Conservation (phyloP, 768 basidiomycete species). For the Chalciporus piperatus region DNA sequence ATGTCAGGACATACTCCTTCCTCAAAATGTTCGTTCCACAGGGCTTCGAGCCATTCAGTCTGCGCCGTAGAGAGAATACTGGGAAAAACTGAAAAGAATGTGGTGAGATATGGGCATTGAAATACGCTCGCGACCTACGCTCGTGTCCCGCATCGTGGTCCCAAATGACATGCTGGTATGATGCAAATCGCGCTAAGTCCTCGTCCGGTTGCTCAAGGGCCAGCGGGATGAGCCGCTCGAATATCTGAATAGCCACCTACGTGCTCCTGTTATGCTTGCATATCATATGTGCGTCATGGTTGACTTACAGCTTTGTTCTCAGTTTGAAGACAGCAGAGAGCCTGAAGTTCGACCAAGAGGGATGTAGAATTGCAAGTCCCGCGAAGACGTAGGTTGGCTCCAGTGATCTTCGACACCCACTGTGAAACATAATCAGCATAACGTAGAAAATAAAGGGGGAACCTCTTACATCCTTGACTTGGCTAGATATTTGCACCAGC, state of each 20-base stretch:
- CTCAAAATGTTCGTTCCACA: slow-evolving; percentile 39
- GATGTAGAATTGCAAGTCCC: slow-evolving; percentile 19
- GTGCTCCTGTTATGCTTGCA: neutral
- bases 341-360: slow-evolving; percentile 26
- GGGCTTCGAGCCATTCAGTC: slow-evolving; percentile 48
- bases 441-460: neutral
- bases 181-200: slow-evolving; percentile 44
- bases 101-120: neutral
- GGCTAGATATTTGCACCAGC: slow-evolving; percentile 17
- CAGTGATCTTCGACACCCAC: slow-evolving; percentile 14
- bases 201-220: slow-evolving; percentile 33
- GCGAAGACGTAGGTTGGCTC: neutral
- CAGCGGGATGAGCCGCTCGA: slow-evolving; percentile 39
- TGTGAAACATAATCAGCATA: slow-evolving; percentile 8
- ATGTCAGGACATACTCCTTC: slow-evolving; percentile 7
- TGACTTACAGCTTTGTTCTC: slow-evolving; percentile 18
- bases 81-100: slow-evolving; percentile 27
- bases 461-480: slow-evolving; percentile 21
- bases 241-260: slow-evolving; percentile 16
- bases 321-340: slow-evolving; percentile 10
- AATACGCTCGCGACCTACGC: slow-evolving; percentile 33
- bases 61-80: slow-evolving; percentile 35
- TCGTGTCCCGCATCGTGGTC: slow-evolving; percentile 33
- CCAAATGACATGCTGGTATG: slow-evolving; percentile 63
- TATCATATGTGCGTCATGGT: neutral